Conservation (phyloP, 805 yeast genomes). For the Wickerhamiella lipophila region DNA sequence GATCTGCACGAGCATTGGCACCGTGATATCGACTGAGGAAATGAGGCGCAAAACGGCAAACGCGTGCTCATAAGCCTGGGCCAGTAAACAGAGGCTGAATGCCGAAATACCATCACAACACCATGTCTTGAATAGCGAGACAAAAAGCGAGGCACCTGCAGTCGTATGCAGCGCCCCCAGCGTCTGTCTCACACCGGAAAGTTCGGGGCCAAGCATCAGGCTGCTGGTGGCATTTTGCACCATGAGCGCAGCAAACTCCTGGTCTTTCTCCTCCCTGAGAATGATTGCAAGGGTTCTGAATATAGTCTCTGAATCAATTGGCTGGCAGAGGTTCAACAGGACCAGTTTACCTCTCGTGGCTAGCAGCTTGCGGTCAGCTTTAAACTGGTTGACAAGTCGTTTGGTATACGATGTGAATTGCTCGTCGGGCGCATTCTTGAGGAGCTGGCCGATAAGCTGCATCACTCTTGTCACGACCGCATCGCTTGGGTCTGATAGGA, state of each 20-base stretch:
- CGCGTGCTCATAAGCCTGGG: constrained; percentile 81
- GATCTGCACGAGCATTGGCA: constrained; percentile 68
- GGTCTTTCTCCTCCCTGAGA: constrained; percentile 45
- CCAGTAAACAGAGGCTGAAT: constrained; percentile 66
- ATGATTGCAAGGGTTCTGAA: constrained; percentile 71
- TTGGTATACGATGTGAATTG: constrained; percentile 66
- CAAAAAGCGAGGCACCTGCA: constrained; percentile 58
- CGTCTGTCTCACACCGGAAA: constrained; percentile 54
- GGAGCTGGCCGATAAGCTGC: constrained; percentile 58
- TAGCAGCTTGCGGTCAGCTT: constrained; percentile 51
- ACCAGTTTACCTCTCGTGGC: constrained; percentile 72
- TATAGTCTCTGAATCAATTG: constrained; percentile 69
- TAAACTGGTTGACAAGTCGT: constrained; percentile 56
- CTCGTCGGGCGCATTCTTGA: constrained; percentile 56
- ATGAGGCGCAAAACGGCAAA: constrained; percentile 68
- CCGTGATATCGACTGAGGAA: constrained; percentile 69
- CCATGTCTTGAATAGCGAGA: constrained; percentile 78
- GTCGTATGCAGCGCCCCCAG: constrained; percentile 45
- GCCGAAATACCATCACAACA: constrained; percentile 83
- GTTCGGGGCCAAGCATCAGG: constrained; percentile 73
- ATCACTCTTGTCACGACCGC: constrained; percentile 65
- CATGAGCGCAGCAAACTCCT: constrained; percentile 63
- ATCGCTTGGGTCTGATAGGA: constrained; percentile 61
- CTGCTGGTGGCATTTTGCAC: constrained; percentile 81
- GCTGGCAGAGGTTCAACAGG: constrained; percentile 67